phyloP scores from a whole-genome alignment of 2,329 filamentous ascomycete genomes.

The Cercospora berteroae region DNA sequence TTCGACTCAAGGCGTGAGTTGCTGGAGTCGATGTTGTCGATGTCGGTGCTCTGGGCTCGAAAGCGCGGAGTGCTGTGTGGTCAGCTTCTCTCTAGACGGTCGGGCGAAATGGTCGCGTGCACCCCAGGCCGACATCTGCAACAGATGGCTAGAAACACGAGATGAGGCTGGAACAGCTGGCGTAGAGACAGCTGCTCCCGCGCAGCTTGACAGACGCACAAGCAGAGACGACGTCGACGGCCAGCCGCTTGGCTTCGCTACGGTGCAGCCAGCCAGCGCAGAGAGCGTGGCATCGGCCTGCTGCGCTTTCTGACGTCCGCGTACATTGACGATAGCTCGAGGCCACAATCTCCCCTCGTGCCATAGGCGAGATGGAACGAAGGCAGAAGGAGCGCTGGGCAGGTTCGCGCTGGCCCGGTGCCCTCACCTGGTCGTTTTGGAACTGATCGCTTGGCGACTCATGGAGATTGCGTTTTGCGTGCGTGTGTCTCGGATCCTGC shows the following conservation, averaged over 20 bases:
- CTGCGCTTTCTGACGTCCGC: neutral
- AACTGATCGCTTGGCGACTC: neutral
- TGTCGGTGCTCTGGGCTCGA: neutral
- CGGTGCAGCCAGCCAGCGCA: conserved; percentile 4
- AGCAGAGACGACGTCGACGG: neutral
- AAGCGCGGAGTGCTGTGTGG: conserved; percentile 6
- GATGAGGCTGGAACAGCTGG: neutral
- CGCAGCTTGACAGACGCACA: neutral
- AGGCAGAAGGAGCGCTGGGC: neutral
- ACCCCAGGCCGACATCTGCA: neutral
- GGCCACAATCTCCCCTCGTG: neutral
- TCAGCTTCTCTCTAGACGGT: neutral
- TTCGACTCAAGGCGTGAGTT: neutral
- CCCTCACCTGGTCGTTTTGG: neutral
- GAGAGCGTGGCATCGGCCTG: conserved; percentile 4
- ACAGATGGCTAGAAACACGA: neutral
- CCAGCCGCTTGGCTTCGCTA: conserved; percentile 3
- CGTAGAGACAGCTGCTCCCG: neutral
- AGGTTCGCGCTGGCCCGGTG: neutral
- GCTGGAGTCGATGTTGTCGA: neutral
- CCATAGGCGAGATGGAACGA: neutral
- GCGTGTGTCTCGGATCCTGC: neutral
- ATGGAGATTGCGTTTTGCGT: neutral
- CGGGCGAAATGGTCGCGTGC: neutral
- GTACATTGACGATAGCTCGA: neutral